phyloP scores from a whole-genome alignment of 306 rosid species.

The Cotoneaster glaucophyllus region DNA sequence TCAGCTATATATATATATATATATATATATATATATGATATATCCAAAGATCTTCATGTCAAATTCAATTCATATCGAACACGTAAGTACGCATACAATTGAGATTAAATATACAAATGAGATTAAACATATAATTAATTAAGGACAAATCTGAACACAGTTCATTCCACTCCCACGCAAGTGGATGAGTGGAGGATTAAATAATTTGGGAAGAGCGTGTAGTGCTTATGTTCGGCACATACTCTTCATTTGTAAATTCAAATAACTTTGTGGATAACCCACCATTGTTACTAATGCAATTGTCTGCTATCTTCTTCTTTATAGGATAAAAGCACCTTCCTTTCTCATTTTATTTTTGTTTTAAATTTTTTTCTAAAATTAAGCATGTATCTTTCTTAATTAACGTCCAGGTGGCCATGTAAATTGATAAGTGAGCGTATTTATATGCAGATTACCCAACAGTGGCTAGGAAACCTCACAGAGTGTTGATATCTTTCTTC shows the following conservation, averaged over 20 bases:
- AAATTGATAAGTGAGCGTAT: slow-evolving; percentile 9
- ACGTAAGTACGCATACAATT: too few species aligned
- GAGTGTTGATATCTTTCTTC: neutral
- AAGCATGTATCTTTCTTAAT: too few species aligned
- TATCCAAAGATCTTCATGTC: too few species aligned
- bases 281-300: neutral
- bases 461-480: neutral
- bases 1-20: too few species aligned
- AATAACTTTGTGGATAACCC: neutral
- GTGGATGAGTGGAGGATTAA: slow-evolving; percentile 1
- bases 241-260: neutral
- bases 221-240: slow-evolving; percentile 20
- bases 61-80: too few species aligned
- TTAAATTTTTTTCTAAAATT: too few species aligned
- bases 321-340: neutral
- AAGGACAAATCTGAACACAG: neutral
- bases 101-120: too few species aligned
- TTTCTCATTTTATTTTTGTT: too few species aligned
- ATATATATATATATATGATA: too few species aligned
- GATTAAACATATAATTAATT: too few species aligned
- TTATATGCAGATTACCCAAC: neutral
- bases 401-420: neutral
- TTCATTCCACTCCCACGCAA: neutral
- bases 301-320: neutral
- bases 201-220: slow-evolving; percentile 12